Evolutionary conservation across 257 asterid genomes (phyloP).

Genomic region (Gynochthodes officinalis): DNA sequence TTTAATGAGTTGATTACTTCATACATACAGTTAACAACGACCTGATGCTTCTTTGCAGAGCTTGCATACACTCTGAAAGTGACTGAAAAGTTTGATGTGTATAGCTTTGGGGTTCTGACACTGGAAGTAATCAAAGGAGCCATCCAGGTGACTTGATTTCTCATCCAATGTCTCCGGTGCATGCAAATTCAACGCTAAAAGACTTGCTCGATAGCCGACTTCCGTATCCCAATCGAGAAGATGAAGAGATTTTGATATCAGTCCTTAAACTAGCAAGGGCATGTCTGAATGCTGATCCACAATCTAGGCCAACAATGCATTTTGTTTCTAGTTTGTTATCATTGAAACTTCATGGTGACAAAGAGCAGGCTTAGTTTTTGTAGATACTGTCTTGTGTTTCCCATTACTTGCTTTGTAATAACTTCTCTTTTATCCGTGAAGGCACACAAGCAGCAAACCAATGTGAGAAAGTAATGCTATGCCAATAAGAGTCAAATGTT

Average conservation of each 20-base stretch:
- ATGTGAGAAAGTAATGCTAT: neutral
- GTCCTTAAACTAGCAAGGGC: conserved; percentile 26
- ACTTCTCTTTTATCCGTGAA: neutral
- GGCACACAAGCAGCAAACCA: neutral
- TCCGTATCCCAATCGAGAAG: neutral
- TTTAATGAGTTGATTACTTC: too few relatives aligned
- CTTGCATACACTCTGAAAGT: conserved; percentile 32
- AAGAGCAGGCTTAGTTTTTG: neutral
- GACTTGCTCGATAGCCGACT: conserved; percentile 26
- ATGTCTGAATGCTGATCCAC: conserved; percentile 27
- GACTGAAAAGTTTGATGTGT: conserved; percentile 34
- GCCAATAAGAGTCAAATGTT: neutral
- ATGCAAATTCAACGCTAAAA: neutral
- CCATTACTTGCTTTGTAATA: neutral
- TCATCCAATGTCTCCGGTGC: neutral
- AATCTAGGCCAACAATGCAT: conserved; percentile 39
- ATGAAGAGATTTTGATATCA: conserved; percentile 15
- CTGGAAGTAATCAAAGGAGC: conserved; percentile 35
- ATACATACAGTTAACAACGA: neutral
- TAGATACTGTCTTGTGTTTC: neutral
- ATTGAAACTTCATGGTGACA: neutral
- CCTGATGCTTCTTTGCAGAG: conserved; percentile 11
- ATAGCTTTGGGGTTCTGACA: conserved; percentile 41
- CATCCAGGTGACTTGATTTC: conserved; percentile 30
- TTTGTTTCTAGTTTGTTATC: conserved; percentile 23